Conservation (phyloP, 768 basidiomycete species). For the Tylopilus vinaceipallidus region DNA sequence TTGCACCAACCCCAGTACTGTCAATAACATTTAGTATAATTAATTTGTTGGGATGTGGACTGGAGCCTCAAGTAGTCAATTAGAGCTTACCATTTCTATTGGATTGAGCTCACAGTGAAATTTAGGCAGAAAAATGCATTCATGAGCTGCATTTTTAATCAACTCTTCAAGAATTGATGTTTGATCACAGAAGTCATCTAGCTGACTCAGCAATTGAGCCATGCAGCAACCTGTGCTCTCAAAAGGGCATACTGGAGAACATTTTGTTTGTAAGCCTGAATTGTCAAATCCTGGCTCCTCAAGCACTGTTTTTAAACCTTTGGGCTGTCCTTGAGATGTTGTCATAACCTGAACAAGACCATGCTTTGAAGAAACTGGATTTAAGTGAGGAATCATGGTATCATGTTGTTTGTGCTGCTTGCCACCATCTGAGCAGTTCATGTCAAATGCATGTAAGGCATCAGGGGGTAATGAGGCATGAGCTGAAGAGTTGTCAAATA, state of each 20-base stretch:
- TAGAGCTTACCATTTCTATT: constrained; percentile 9
- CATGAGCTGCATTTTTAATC: constrained; percentile 23
- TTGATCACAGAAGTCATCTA: constrained; percentile 29
- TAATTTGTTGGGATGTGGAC: too few relatives aligned
- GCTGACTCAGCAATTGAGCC: constrained; percentile 23
- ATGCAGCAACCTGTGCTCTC: constrained; percentile 26
- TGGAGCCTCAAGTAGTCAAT: not conserved
- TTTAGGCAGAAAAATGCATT: constrained; percentile 33
- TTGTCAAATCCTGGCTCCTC: constrained; percentile 43
- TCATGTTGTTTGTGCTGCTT: constrained; percentile 20
- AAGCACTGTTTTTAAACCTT: constrained; percentile 5
- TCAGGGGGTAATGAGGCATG: constrained; percentile 12
- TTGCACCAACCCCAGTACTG: constrained; percentile 22
- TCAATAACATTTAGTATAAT: not conserved
- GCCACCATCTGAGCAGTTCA: constrained; percentile 24
- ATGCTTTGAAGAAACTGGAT: constrained; percentile 5
- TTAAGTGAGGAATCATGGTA: constrained; percentile 22
- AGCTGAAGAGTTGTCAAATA: constrained; percentile 10
- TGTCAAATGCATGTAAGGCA: constrained; percentile 24
- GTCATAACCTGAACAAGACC: constrained; percentile 37
- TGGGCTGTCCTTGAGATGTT: constrained; percentile 22
- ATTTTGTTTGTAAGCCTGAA: constrained; percentile 32
- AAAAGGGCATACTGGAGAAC: constrained; percentile 25
- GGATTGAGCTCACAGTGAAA: constrained; percentile 38
- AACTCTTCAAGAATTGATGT: constrained; percentile 21